A percentile compares a stretch with the other conserved stretches of the same genome.
phyloP scores from a whole-genome alignment of 106 monocot species.

The Dioscorea alata region DNA sequence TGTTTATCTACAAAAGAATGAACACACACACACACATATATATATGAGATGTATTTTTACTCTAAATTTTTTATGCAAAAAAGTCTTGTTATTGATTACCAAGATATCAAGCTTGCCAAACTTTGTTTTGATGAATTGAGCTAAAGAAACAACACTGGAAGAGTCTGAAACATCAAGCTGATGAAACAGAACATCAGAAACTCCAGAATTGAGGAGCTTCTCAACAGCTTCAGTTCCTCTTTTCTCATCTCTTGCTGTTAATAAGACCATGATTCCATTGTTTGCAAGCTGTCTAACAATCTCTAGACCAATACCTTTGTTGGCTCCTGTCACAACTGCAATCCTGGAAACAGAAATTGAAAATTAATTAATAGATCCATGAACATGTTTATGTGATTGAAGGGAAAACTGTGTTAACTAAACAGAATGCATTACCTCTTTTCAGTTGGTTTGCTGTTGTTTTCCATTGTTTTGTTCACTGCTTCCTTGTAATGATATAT shows the following conservation, averaged over 20 bases:
- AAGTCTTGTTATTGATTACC: neutral
- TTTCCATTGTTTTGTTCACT: too few relatives aligned
- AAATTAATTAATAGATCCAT: too few relatives aligned
- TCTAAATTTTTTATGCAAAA: neutral
- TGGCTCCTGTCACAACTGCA: neutral
- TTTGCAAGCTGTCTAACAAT: neutral
- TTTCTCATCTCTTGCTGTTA: neutral
- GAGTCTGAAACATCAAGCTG: neutral
- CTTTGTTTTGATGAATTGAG: neutral
- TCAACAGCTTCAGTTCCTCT: neutral
- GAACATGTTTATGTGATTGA: too few relatives aligned
- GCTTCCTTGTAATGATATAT: too few relatives aligned
- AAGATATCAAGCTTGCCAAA: neutral
- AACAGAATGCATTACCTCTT: too few relatives aligned
- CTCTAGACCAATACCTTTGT: too few relatives aligned
- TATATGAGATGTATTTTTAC: neutral
- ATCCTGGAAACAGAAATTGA: neutral
- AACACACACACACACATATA: neutral
- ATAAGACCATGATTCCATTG: neutral
- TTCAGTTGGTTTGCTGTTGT: too few relatives aligned
- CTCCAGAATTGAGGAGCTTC: neutral
- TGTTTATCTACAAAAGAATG: neutral
- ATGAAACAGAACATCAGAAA: neutral
- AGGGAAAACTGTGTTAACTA: too few relatives aligned
- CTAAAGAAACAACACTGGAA: neutral